Evolutionary conservation across 2,329 filamentous ascomycete genomes (phyloP).

Genomic region (Paracorniculantispora psalliotae): DNA sequence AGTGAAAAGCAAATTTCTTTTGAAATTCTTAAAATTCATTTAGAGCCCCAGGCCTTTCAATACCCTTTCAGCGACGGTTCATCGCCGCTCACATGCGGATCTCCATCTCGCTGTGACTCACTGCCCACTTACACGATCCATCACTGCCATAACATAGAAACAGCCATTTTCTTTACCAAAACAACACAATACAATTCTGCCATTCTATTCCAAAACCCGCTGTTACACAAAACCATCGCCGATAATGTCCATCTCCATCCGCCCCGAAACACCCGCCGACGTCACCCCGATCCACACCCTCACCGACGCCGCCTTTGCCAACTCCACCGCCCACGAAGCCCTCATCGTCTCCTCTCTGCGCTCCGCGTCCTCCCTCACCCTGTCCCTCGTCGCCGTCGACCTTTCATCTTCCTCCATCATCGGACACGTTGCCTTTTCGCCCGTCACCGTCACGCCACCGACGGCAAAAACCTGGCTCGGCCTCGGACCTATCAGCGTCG

Average conservation of each 20-base stretch:
- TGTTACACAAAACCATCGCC: too few species aligned
- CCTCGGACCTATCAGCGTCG: constrained; percentile 6
- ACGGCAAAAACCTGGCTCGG: not conserved
- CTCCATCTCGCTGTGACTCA: too few species aligned
- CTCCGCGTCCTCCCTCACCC: not conserved
- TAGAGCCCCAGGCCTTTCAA: too few species aligned
- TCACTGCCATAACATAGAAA: too few species aligned
- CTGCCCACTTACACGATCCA: too few species aligned
- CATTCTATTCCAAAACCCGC: too few species aligned
- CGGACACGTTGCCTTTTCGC: constrained; percentile 6
- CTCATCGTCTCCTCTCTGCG: constrained; percentile 5
- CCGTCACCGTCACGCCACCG: not conserved
- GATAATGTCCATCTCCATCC: constrained; percentile 1
- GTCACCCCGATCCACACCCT: not conserved
- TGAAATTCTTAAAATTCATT: too few species aligned
- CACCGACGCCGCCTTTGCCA: constrained; percentile 1
- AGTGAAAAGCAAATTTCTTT: too few species aligned
- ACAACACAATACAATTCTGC: too few species aligned
- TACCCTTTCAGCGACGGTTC: too few species aligned
- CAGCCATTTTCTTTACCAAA: too few species aligned
- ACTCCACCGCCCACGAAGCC: not conserved
- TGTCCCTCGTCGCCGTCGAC: constrained; percentile 9
- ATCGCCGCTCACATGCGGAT: too few species aligned
- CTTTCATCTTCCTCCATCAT: not conserved
- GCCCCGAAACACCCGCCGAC: not conserved